phyloP scores from a whole-genome alignment of 768 basidiomycete genomes.

The Pleurotus salmoneostramineus region DNA sequence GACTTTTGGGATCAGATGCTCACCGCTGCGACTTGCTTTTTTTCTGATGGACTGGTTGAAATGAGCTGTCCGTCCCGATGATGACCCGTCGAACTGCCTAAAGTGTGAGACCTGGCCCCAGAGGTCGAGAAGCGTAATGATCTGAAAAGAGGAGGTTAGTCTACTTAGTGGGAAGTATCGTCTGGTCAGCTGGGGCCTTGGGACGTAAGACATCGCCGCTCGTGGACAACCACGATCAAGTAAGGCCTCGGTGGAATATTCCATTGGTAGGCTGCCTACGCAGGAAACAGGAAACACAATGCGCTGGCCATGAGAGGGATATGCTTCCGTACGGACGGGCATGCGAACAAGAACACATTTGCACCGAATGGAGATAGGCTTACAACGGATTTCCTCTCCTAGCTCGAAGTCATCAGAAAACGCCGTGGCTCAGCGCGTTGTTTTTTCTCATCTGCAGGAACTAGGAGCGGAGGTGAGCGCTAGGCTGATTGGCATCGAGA shows the following conservation, averaged over 20 bases:
- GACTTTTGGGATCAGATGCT: neutral
- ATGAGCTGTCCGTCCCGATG: slow-evolving; percentile 3
- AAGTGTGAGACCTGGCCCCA: neutral
- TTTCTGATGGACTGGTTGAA: neutral
- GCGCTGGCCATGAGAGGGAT: too few species aligned
- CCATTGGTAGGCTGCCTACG: neutral
- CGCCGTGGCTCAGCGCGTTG: too few species aligned
- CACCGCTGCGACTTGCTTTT: too few species aligned
- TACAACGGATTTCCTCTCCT: too few species aligned
- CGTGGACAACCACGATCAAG: neutral
- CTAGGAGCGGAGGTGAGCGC: too few species aligned
- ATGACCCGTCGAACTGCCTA: neutral
- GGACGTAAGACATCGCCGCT: neutral
- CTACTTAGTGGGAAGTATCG: slow-evolving; percentile 1
- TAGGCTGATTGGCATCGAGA: too few species aligned
- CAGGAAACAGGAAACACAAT: too few species aligned
- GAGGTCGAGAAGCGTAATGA: neutral
- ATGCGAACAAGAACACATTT: neutral
- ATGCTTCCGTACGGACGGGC: neutral
- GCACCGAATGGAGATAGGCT: slow-evolving; percentile 3
- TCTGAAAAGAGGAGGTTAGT: neutral
- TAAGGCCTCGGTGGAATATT: neutral
- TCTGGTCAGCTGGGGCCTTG: neutral
- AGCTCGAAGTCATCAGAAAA: too few species aligned
- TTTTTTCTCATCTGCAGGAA: too few species aligned